Base-by-base conservation (phyloP, 2,329 filamentous ascomycete genomes). In the Claviceps cyperi region DNA sequence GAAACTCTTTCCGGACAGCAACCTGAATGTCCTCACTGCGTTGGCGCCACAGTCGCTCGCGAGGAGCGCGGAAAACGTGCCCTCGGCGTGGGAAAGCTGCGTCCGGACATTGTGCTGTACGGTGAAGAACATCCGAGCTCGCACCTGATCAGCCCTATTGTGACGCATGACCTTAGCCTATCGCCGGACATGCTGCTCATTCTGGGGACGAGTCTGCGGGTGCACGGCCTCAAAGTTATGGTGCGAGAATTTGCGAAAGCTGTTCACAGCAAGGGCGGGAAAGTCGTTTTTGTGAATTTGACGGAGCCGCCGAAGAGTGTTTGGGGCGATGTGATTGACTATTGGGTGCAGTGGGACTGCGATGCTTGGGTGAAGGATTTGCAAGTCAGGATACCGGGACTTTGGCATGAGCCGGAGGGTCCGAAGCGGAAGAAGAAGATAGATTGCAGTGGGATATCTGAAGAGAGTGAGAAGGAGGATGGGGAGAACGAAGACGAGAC, bases 311-410 rank as follows among this genome's bases (percentile, higher is more conserved):
- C 83, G 0, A 81, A 85, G 59, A 86, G 83, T 59, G 76, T 74
- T 1, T 87, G 83, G 83, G 78, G 81, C 1, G 82, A 85, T 49
- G 68, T 85, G 0, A 82, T 87, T 49, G 83, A 87, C 63, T 84
- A 81, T 54, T 86, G 82, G 77, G 74, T 87, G 1, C 74, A 83
- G 54, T 85, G 81, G 81, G 83, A 86, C 58, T 86, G 83, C 52
- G 83, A 87, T 56, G 77, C 77, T 4, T 87, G 83, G 83, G 81
- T 86, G 1, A 64, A 72, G 9, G 80, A 85, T 58, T 61, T 86
- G 49, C 77, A 75, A 53, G 64, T 66, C 47, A 74, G 77, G 49
- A 73, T 81, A 50, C 75, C 78, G 1, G 72, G 74, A 46, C 66
- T 84, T 4, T 84, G 80, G 79, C 64, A 77, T 51, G 72, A 73